These are phyloP conservation scores for Clitopilus hobsonii DNA, from an alignment of 768 basidiomycete species.

Conservation along the genomic window DNA sequence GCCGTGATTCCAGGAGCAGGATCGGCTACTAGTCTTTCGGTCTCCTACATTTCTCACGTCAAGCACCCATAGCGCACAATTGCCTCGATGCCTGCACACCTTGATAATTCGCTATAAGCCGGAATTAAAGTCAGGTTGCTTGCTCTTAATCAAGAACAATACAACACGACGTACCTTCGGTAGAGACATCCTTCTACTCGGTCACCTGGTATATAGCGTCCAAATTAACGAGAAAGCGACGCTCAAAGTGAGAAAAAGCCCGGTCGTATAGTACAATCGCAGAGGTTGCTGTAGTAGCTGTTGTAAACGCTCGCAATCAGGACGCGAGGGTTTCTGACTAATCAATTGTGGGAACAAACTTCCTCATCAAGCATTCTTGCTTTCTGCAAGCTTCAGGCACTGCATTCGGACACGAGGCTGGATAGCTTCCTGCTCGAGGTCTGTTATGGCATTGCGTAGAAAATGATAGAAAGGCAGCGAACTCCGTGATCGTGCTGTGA, in stretches of 20 bases:
- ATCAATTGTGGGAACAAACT: not conserved
- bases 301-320: not conserved
- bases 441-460: too few relatives aligned
- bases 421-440: too few relatives aligned
- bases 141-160: not conserved
- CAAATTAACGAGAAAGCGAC: not conserved
- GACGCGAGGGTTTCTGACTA: not conserved
- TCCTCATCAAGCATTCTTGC: too few relatives aligned
- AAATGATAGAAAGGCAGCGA: not conserved
- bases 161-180: not conserved
- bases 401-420: not conserved
- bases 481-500: not conserved
- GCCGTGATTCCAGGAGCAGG: slow-evolving; percentile 98
- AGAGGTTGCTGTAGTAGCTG: not conserved
- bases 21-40: slow-evolving; percentile 92
- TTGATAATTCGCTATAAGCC: not conserved
- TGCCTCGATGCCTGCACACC: not conserved
- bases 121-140: not conserved
- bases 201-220: not conserved
- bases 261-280: slow-evolving; percentile 1
- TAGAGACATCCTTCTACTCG: not conserved
- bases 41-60: slow-evolving; percentile 61
- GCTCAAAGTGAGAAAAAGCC: not conserved
- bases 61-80: not conserved
- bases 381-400: too few relatives aligned